phyloP scores from a whole-genome alignment of 441 rosid species.

The Raphanus hybrid region DNA sequence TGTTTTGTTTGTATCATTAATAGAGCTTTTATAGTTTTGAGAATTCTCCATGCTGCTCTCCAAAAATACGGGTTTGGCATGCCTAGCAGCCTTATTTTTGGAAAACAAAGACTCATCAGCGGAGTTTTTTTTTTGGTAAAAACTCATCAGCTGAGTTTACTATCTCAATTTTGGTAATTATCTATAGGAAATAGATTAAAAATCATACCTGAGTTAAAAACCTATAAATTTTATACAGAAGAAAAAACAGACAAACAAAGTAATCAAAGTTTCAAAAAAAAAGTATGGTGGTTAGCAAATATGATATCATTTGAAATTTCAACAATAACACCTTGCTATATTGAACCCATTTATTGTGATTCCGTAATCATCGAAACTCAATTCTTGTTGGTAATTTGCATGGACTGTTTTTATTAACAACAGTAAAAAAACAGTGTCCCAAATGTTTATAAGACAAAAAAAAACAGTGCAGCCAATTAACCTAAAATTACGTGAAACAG shows the following conservation, averaged over 20 bases:
- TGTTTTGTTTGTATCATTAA: too few species aligned
- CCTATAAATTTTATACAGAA: slow-evolving; percentile 2
- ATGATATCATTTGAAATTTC: slow-evolving; percentile 15
- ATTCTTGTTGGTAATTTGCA: slow-evolving; percentile 13
- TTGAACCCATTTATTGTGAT: slow-evolving; percentile 14
- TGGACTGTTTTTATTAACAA: neutral
- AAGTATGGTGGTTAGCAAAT: slow-evolving; percentile 18
- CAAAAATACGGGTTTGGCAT: too few species aligned
- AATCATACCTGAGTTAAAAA: neutral
- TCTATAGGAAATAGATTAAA: neutral
- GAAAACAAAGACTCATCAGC: neutral
- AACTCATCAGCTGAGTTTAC: neutral
- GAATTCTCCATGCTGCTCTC: neutral
- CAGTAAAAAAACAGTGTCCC: neutral
- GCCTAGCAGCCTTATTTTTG: too few species aligned
- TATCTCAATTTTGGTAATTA: neutral
- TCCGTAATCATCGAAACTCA: slow-evolving; percentile 36
- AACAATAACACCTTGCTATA: slow-evolving; percentile 26
- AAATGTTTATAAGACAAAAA: neutral
- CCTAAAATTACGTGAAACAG: slow-evolving; percentile 33
- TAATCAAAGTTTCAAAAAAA: too few species aligned
- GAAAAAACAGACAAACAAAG: neutral
- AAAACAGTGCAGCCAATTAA: slow-evolving; percentile 30
- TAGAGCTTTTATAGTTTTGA: neutral
- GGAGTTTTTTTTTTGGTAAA: neutral